Percentiles rank a stretch among this genome's conserved stretches.
Conservation (phyloP, 305 asterid species). For the Fraxinus sp. region DNA sequence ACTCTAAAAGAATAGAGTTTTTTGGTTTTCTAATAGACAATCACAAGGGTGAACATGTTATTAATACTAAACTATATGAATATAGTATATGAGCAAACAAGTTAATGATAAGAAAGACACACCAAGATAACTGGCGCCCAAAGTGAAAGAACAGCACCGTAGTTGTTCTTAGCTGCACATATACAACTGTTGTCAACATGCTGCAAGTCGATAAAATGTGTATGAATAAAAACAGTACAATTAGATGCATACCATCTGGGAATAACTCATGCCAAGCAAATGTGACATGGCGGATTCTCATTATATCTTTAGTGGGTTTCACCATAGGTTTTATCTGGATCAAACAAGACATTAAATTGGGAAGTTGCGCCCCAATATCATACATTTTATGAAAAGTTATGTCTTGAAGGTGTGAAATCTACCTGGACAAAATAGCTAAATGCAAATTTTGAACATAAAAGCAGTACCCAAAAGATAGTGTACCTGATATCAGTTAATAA, state of each 20-base stretch:
- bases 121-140: constrained; percentile 93
- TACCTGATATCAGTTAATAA: constrained; percentile 56
- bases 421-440: constrained; percentile 90
- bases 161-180: constrained; percentile 65
- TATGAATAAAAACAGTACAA: constrained; percentile 11
- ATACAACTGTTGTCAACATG: constrained; percentile 27
- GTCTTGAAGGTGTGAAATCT: constrained; percentile 31
- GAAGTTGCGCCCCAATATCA: constrained; percentile 8
- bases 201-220: constrained; percentile 18
- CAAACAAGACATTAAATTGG: constrained; percentile 27
- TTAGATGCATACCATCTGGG: constrained; percentile 65
- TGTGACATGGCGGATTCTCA: constrained; percentile 64
- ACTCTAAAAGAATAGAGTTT: background rate
- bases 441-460: constrained; percentile 71
- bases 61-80: background rate
- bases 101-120: constrained; percentile 33
- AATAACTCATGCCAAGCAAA: constrained; percentile 98
- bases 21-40: background rate
- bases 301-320: constrained; percentile 77
- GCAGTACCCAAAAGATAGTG: constrained; percentile 89
- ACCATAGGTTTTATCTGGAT: constrained; percentile 89
- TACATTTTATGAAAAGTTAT: constrained; percentile 8
- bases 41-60: background rate
- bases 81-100: constrained; percentile 18
- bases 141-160: constrained; percentile 68